Conservation (phyloP, 768 basidiomycete species). For the Crassisporium funariophilum region DNA sequence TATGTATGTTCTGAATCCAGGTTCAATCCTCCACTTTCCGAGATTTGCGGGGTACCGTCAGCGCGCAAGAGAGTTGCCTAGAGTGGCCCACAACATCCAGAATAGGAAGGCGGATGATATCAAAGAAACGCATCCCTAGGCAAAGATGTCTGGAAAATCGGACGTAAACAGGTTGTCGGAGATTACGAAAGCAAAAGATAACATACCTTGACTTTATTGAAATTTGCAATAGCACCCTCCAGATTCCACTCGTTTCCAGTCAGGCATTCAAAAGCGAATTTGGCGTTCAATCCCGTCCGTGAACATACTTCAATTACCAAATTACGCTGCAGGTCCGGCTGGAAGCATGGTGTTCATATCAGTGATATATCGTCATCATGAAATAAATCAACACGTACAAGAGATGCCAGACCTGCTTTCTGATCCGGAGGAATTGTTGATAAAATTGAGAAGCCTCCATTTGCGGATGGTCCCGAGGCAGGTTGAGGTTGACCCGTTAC, state of each 20-base stretch:
- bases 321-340: slow-evolving; percentile 73
- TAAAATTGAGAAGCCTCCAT: slow-evolving; percentile 23
- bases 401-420: slow-evolving; percentile 50
- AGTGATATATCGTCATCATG: slow-evolving; percentile 1
- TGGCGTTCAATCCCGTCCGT: slow-evolving; percentile 76
- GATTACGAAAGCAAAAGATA: slow-evolving; percentile 2
- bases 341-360: slow-evolving; percentile 3
- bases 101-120: neutral
- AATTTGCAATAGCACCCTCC: slow-evolving; percentile 78
- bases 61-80: slow-evolving; percentile 1
- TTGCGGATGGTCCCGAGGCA: slow-evolving; percentile 30
- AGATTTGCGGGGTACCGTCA: too few relatives aligned
- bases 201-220: slow-evolving; percentile 84
- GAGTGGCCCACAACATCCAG: neutral
- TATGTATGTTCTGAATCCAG: slow-evolving; percentile 1
- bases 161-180: slow-evolving; percentile 10
- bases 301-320: slow-evolving; percentile 71
- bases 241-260: slow-evolving; percentile 85
- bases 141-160: slow-evolving; percentile 42
- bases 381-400: slow-evolving; percentile 49
- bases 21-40: slow-evolving; percentile 4
- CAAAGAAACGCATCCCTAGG: slow-evolving; percentile 59
- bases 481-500: slow-evolving; percentile 26
- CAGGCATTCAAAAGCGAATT: slow-evolving; percentile 84
- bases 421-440: slow-evolving; percentile 42